Percentiles rank a stretch among this genome's conserved stretches.
These are phyloP conservation scores for Trametes meyenii DNA, from an alignment of 768 basidiomycete genomes.

Conservation along the genomic window DNA sequence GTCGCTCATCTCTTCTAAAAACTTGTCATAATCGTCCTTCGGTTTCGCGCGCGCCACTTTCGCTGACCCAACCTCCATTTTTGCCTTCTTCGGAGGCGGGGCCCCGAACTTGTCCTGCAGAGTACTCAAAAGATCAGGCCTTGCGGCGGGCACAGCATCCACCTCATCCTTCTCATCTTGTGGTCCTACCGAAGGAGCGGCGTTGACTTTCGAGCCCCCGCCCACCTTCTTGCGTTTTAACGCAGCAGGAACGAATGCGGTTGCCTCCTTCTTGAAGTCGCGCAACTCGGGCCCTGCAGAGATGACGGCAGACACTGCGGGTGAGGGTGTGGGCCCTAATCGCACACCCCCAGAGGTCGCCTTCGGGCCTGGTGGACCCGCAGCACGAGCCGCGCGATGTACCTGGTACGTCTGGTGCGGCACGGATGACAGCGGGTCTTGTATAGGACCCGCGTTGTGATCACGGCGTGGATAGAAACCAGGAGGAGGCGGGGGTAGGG, in stretches of 20 bases:
- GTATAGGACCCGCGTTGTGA: conserved; percentile 56
- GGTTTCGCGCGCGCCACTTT: conserved; percentile 41
- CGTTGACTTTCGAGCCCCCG: conserved; percentile 51
- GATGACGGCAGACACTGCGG: conserved; percentile 62
- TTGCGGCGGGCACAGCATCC: conserved; percentile 39
- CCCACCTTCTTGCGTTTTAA: conserved; percentile 73
- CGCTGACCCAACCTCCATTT: conserved; percentile 23
- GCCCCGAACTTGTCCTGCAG: conserved; percentile 53
- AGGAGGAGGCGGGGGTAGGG: conserved; percentile 52
- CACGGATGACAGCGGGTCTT: conserved; percentile 75
- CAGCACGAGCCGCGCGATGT: conserved; percentile 52
- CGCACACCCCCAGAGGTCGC: conserved; percentile 28
- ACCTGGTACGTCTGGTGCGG: conserved; percentile 82
- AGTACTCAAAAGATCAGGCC: conserved; percentile 69
- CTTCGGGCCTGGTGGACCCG: conserved; percentile 36
- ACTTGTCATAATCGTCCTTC: conserved; percentile 75
- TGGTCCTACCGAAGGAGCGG: conserved; percentile 58
- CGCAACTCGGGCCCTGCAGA: conserved; percentile 86
- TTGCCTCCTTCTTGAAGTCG: conserved; percentile 94
- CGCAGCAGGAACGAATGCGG: conserved; percentile 84
- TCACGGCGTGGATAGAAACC: conserved; percentile 65
- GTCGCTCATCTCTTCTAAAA: conserved; percentile 76
- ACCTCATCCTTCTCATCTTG: conserved; percentile 36
- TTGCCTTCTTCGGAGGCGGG: conserved; percentile 22
- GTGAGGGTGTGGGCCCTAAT: conserved; percentile 29